These are phyloP conservation scores for Castanopsis chinensis DNA, from an alignment of 306 rosid species.

Conservation along the genomic window DNA sequence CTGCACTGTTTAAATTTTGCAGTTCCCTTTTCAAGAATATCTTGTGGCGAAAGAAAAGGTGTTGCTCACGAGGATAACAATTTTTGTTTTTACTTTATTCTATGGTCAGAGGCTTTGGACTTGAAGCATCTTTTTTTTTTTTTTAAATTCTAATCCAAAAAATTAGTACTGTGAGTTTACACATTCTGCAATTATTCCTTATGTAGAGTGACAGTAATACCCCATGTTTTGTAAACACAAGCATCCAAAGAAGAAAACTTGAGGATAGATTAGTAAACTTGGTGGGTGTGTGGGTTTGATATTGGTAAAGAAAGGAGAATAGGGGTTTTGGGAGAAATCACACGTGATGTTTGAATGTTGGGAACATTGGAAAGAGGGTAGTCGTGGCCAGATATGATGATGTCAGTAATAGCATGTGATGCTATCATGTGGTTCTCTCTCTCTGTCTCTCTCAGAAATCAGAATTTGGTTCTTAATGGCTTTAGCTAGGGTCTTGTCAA, in stretches of 20 bases:
- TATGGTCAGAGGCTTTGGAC: conserved; percentile 25
- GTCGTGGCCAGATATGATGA: conserved; percentile 71
- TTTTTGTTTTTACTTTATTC: conserved; percentile 38
- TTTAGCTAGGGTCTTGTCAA: conserved; percentile 17
- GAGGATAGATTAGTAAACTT: neutral
- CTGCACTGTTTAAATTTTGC: conserved; percentile 7
- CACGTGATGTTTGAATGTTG: conserved; percentile 71
- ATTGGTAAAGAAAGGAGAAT: conserved; percentile 1
- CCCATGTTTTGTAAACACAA: neutral
- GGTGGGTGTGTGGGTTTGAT: neutral
- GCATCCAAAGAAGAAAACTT: neutral
- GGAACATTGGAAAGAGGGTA: conserved; percentile 44
- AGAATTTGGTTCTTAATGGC: conserved; percentile 16
- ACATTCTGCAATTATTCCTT: conserved; percentile 9
- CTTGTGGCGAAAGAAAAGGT: conserved; percentile 72
- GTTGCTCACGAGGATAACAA: conserved; percentile 52
- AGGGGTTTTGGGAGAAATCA: conserved; percentile 24
- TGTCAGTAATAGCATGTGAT: conserved; percentile 66
- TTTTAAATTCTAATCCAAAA: conserved; percentile 12
- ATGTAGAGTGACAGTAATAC: conserved; percentile 1
- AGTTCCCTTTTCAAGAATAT: conserved; percentile 35
- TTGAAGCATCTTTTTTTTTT: conserved; percentile 35
- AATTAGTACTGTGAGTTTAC: conserved; percentile 6
- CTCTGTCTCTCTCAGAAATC: conserved; percentile 1
- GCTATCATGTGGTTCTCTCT: conserved; percentile 51